Percentiles rank a stretch among this genome's conserved stretches.
These are phyloP conservation scores for Hemisphaericaspora xylanilytica DNA, from an alignment of 1,139 yeast species.

Conservation along the genomic window DNA sequence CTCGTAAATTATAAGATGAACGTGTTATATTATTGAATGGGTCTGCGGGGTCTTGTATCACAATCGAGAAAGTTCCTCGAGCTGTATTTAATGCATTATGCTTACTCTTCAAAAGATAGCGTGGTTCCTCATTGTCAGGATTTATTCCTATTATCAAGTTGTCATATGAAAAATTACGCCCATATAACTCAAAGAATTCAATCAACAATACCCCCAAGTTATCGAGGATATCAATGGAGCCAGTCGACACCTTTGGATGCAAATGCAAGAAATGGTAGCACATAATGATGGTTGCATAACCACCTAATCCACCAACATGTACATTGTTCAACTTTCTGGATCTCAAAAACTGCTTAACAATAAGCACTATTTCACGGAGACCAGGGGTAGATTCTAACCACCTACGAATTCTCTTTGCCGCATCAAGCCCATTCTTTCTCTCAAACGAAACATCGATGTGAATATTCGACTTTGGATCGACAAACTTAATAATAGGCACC, in stretches of 20 bases:
- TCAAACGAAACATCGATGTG: slow-evolving; percentile 93
- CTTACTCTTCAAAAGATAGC: slow-evolving; percentile 56
- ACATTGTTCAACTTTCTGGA: slow-evolving; percentile 83
- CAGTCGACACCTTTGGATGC: slow-evolving; percentile 76
- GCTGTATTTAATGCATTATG: slow-evolving; percentile 54
- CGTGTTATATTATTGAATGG: slow-evolving; percentile 77
- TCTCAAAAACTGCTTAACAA: slow-evolving; percentile 82
- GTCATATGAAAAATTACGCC: slow-evolving; percentile 87
- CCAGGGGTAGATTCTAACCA: slow-evolving; percentile 83
- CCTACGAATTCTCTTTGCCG: slow-evolving; percentile 73
- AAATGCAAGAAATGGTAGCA: slow-evolving; percentile 76
- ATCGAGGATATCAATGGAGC: slow-evolving; percentile 63
- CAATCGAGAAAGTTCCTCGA: slow-evolving; percentile 61
- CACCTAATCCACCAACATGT: slow-evolving; percentile 96
- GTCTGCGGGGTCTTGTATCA: slow-evolving; percentile 92
- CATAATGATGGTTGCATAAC: slow-evolving; percentile 85
- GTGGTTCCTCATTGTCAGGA: slow-evolving; percentile 44
- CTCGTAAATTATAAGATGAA: slow-evolving; percentile 79
- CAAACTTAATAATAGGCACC: slow-evolving; percentile 93
- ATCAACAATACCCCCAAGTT: slow-evolving; percentile 86
- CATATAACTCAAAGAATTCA: slow-evolving; percentile 94
- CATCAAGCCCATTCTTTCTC: slow-evolving; percentile 78
- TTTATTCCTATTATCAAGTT: slow-evolving; percentile 64
- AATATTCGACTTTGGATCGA: slow-evolving; percentile 67
- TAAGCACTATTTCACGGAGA: slow-evolving; percentile 76